A percentile compares a stretch with the other conserved stretches of the same genome.
phyloP scores from a whole-genome alignment of 1,284 basidiomycete genomes.

The Coniferiporia sulphurascens region DNA sequence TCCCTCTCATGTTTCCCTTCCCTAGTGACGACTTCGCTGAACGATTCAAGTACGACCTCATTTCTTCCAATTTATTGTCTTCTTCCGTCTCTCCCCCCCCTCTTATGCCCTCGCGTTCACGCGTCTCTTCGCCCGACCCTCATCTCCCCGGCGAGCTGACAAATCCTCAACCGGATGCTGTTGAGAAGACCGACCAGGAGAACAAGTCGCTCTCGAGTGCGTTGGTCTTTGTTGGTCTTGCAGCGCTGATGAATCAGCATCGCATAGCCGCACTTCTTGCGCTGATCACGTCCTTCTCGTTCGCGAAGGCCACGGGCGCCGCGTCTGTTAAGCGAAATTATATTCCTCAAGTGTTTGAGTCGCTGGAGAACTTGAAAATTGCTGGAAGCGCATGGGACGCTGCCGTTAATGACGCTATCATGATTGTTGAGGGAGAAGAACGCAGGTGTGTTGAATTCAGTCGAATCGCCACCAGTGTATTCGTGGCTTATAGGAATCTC shows the following conservation, averaged over 20 bases:
- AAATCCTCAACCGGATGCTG: slow-evolving; percentile 8
- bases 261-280: slow-evolving; percentile 11
- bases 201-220: slow-evolving; percentile 15
- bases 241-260: slow-evolving; percentile 11
- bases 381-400: slow-evolving; percentile 69
- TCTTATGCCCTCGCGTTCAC: slow-evolving; percentile 28
- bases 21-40: slow-evolving; percentile 50
- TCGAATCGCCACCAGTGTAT: not conserved
- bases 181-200: slow-evolving; percentile 10
- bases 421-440: slow-evolving; percentile 63
- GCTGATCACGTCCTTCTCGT: slow-evolving; percentile 10
- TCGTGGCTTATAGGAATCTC: slow-evolving; percentile 12
- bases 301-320: not conserved
- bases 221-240: slow-evolving; percentile 14
- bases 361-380: slow-evolving; percentile 58
- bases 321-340: slow-evolving; percentile 7
- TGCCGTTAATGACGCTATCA: slow-evolving; percentile 60
- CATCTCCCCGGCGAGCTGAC: slow-evolving; percentile 43
- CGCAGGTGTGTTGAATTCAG: slow-evolving; percentile 40
- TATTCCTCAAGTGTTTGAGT: slow-evolving; percentile 47
- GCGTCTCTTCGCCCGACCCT: slow-evolving; percentile 26
- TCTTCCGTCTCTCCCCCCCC: slow-evolving; percentile 35
- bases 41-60: slow-evolving; percentile 81
- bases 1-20: slow-evolving; percentile 20
- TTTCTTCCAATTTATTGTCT: slow-evolving; percentile 72